Percentiles rank a stretch among this genome's conserved stretches.
Conservation (phyloP, 352 stramenopile species). For the Pythium apleroticum region DNA sequence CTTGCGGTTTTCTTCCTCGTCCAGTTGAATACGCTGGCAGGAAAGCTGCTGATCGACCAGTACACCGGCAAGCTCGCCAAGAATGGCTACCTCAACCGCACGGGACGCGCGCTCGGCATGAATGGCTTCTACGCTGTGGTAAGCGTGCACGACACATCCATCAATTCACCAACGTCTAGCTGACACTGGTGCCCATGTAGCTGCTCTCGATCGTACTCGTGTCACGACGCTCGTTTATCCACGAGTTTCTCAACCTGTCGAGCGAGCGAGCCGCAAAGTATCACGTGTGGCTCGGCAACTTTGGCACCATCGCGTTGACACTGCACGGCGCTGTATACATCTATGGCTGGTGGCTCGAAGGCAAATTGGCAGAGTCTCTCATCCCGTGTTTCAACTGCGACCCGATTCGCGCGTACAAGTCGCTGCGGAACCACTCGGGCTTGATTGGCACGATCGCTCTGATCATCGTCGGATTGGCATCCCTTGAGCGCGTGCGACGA, state of each 20-base stretch:
- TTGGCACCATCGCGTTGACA: constrained; percentile 40
- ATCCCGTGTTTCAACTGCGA: constrained; percentile 49
- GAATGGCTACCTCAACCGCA: constrained; percentile 45
- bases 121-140: constrained; percentile 46
- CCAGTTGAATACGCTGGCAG: constrained; percentile 62
- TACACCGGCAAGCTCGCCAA: constrained; percentile 69
- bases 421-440: constrained; percentile 64
- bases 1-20: constrained; percentile 45
- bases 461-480: constrained; percentile 40
- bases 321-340: constrained; percentile 60
- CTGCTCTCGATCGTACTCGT: constrained; percentile 65
- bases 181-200: constrained; percentile 3
- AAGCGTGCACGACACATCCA: background rate
- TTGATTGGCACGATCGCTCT: constrained; percentile 48
- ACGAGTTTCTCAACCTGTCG: constrained; percentile 55
- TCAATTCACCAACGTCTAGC: background rate
- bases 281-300: constrained; percentile 63
- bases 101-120: constrained; percentile 59
- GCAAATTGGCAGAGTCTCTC: constrained; percentile 50
- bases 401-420: constrained; percentile 53
- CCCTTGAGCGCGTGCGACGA: constrained; percentile 52
- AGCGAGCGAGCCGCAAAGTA: constrained; percentile 57
- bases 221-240: constrained; percentile 60
- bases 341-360: constrained; percentile 50
- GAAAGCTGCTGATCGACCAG: constrained; percentile 66